Evolutionary conservation across 1,139 yeast species (phyloP).

Genomic region (Nakaseomyces bracarensis): DNA sequence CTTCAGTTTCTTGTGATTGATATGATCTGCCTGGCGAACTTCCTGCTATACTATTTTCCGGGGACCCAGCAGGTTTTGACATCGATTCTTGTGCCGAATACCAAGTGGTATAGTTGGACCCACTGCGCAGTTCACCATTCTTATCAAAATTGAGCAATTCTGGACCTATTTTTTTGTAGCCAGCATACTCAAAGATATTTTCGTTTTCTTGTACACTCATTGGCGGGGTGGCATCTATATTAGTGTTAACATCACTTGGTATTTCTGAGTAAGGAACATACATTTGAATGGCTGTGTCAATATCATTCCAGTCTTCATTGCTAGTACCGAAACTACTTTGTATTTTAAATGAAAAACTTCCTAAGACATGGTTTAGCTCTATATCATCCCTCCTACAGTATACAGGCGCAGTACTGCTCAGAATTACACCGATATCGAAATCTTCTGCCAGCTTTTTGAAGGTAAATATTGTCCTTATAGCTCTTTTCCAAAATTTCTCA

Average conservation of each 20-base stretch:
- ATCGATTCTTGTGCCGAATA: conserved; percentile 8
- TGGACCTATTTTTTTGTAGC: conserved; percentile 26
- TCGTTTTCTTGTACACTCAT: conserved; percentile 25
- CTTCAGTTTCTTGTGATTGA: conserved; percentile 6
- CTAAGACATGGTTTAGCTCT: conserved; percentile 13
- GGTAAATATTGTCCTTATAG: conserved; percentile 26
- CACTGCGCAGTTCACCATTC: conserved; percentile 30
- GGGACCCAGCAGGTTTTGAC: background rate
- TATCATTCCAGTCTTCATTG: conserved; percentile 6
- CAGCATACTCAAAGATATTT: conserved; percentile 28
- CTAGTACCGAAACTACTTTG: background rate
- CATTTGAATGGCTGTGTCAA: conserved; percentile 8
- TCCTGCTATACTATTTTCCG: conserved; percentile 1
- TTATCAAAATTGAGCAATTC: conserved; percentile 28
- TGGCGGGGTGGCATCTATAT: conserved; percentile 18
- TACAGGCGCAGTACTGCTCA: conserved; percentile 15
- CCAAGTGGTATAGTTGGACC: conserved; percentile 30
- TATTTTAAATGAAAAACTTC: conserved; percentile 23
- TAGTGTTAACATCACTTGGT: conserved; percentile 18
- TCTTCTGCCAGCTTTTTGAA: conserved; percentile 26
- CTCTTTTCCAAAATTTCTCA: conserved; percentile 29
- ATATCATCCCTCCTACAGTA: conserved; percentile 16
- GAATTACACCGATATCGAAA: conserved; percentile 19
- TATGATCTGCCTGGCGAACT: background rate
- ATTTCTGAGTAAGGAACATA: conserved; percentile 18